Evolutionary conservation across 2,329 filamentous ascomycete species (phyloP).

Genomic region (Stagonosporopsis vannaccii): DNA sequence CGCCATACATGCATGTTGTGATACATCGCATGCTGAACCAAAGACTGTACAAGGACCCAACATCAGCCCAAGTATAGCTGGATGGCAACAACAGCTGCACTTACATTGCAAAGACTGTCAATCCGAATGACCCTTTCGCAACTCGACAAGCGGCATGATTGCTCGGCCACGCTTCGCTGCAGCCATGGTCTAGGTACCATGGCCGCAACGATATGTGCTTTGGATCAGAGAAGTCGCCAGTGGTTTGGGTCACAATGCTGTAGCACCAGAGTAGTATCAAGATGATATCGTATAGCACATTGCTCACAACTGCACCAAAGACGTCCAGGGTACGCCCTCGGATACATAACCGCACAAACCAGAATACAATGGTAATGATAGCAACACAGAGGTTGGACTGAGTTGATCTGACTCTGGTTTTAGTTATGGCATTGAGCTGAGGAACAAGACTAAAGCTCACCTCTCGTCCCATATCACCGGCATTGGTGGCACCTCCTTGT

Average conservation of each 20-base stretch:
- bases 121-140: slow-evolving; percentile 15
- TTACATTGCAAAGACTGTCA: slow-evolving; percentile 23
- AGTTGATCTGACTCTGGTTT: slow-evolving; percentile 8
- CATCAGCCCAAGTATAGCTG: neutral
- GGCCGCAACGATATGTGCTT: slow-evolving; percentile 22
- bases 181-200: slow-evolving; percentile 29
- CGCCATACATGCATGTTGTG: slow-evolving; percentile 24
- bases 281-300: slow-evolving; percentile 26
- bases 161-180: slow-evolving; percentile 6
- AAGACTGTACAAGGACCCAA: slow-evolving; percentile 1
- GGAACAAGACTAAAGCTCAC: neutral
- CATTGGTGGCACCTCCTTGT: slow-evolving; percentile 24
- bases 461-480: slow-evolving; percentile 30
- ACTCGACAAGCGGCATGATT: slow-evolving; percentile 13
- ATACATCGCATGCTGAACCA: slow-evolving; percentile 23
- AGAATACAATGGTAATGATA: slow-evolving; percentile 19
- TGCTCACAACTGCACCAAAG: slow-evolving; percentile 14
- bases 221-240: slow-evolving; percentile 24
- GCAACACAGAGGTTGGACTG: slow-evolving; percentile 20
- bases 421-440: neutral
- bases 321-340: slow-evolving; percentile 18
- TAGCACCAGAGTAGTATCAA: slow-evolving; percentile 26
- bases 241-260: slow-evolving; percentile 18
- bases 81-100: neutral
- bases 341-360: slow-evolving; percentile 22